Percentiles rank a stretch among this genome's conserved stretches.
Evolutionary conservation across 1,284 basidiomycete genomes (phyloP).

Genomic region (Ganoderma lucidum): DNA sequence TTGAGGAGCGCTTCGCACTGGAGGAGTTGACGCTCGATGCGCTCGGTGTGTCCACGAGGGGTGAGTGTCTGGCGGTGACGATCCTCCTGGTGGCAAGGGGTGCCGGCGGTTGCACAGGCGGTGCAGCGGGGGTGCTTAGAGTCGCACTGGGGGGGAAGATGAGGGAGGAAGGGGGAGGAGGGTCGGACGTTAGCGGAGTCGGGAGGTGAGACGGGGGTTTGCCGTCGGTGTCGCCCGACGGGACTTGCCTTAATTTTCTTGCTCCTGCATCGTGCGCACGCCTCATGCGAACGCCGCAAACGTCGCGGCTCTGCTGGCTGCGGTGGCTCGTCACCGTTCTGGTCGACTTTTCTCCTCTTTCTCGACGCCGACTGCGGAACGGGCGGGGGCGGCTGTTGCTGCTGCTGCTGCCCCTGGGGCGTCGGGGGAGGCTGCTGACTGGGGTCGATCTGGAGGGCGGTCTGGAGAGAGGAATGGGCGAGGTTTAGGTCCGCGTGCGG

Average conservation of each 20-base stretch:
- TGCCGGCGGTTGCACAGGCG: slow-evolving; percentile 80
- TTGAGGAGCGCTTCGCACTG: slow-evolving; percentile 81
- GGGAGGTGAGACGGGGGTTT: slow-evolving; percentile 61
- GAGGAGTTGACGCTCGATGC: slow-evolving; percentile 75
- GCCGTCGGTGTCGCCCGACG: slow-evolving; percentile 85
- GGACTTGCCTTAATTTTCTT: slow-evolving; percentile 94
- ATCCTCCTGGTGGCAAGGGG: slow-evolving; percentile 84
- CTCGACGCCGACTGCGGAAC: slow-evolving; percentile 44
- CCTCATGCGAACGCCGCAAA: slow-evolving; percentile 85
- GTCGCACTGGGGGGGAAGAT: slow-evolving; percentile 67
- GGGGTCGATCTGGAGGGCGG: slow-evolving; percentile 71
- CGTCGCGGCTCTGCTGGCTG: slow-evolving; percentile 74
- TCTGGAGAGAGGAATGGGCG: slow-evolving; percentile 57
- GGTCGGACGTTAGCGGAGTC: slow-evolving; percentile 35
- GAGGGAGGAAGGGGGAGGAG: slow-evolving; percentile 39
- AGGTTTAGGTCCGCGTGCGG: slow-evolving; percentile 53
- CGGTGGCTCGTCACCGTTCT: slow-evolving; percentile 58
- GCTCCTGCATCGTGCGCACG: slow-evolving; percentile 87
- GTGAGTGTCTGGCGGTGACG: slow-evolving; percentile 84
- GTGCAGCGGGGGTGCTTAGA: slow-evolving; percentile 86
- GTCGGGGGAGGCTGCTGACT: slow-evolving; percentile 48
- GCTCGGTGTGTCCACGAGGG: slow-evolving; percentile 81
- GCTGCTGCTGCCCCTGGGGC: slow-evolving; percentile 47
- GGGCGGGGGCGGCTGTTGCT: slow-evolving; percentile 47
- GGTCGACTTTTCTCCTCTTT: slow-evolving; percentile 66